Evolutionary conservation across 2,329 filamentous ascomycete species (phyloP).

Genomic region (Claviceps arundinis): DNA sequence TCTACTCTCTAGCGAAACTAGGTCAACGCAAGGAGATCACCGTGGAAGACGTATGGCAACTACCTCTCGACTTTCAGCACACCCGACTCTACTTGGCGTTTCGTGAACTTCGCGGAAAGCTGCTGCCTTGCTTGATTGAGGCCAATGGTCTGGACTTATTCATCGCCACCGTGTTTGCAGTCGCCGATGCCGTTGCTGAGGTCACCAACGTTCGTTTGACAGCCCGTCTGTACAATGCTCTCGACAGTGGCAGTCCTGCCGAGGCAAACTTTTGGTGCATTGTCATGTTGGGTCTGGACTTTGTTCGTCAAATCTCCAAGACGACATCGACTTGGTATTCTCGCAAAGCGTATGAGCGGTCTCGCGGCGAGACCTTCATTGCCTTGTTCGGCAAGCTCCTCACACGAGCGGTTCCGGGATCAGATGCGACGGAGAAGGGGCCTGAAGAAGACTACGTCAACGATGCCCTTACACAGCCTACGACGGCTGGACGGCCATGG

Average conservation of each 20-base stretch:
- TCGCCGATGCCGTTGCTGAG: conserved; percentile 33
- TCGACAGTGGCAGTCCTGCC: conserved; percentile 16
- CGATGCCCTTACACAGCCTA: background rate
- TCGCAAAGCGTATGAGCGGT: conserved; percentile 72
- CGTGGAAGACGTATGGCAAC: conserved; percentile 68
- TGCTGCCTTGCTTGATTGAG: conserved; percentile 53
- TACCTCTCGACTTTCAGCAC: conserved; percentile 76
- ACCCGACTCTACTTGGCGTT: conserved; percentile 61
- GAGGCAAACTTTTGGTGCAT: conserved; percentile 24
- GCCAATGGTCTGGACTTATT: conserved; percentile 72
- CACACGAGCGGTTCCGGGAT: conserved; percentile 24
- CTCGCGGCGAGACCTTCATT: conserved; percentile 52
- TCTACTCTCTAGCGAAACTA: conserved; percentile 55
- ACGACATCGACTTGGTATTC: conserved; percentile 56
- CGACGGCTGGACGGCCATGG: conserved; percentile 8
- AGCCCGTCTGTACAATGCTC: conserved; percentile 21
- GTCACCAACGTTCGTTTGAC: conserved; percentile 26
- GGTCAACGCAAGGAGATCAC: conserved; percentile 54
- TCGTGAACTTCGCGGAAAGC: conserved; percentile 56
- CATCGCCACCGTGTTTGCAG: conserved; percentile 49
- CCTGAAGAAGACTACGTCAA: conserved; percentile 9
- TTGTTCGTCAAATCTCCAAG: conserved; percentile 20
- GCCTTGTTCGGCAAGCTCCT: conserved; percentile 24
- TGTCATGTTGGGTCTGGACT: conserved; percentile 22
- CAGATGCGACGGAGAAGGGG: conserved; percentile 23